Evolutionary conservation across 2,329 filamentous ascomycete genomes (phyloP).

Genomic region (Parastagonospora nodorum): DNA sequence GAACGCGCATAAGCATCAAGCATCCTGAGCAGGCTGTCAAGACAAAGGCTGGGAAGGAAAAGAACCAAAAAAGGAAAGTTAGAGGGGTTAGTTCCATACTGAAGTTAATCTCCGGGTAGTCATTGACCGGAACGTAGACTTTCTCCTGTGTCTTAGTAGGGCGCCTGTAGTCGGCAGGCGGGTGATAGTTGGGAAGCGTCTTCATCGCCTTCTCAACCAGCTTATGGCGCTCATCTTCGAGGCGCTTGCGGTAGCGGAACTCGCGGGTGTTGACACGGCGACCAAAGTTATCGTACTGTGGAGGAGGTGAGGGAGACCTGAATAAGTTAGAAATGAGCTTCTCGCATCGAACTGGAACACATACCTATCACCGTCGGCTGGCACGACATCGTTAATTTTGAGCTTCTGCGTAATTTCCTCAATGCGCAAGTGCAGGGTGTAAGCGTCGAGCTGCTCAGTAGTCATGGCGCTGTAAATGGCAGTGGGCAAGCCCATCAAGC

Average conservation of each 20-base stretch:
- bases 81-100: slow-evolving; percentile 99
- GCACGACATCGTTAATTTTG: slow-evolving; percentile 97
- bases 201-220: slow-evolving; percentile 99
- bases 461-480: slow-evolving; percentile 98
- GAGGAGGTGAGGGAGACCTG: slow-evolving; percentile 92
- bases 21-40: slow-evolving; percentile 51
- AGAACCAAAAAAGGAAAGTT: slow-evolving; percentile 51
- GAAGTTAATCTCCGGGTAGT: slow-evolving; percentile 99
- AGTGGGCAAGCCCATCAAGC: slow-evolving; percentile 94
- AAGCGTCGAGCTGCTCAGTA: slow-evolving; percentile 95
- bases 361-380: slow-evolving; percentile 92
- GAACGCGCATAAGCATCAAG: slow-evolving; percentile 34
- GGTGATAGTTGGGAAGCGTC: slow-evolving; percentile 98
- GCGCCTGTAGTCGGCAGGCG: slow-evolving; percentile 95
- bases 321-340: slow-evolving; percentile 5
- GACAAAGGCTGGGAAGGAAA: slow-evolving; percentile 49
- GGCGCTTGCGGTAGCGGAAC: slow-evolving; percentile 95
- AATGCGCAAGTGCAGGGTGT: slow-evolving; percentile 93
- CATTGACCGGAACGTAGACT: slow-evolving; percentile 99
- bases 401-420: slow-evolving; percentile 99
- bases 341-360: not conserved
- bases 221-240: slow-evolving; percentile 98
- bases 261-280: slow-evolving; percentile 99
- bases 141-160: slow-evolving; percentile 99
- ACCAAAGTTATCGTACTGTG: slow-evolving; percentile 99